phyloP scores from a whole-genome alignment of 2,329 filamentous ascomycete genomes.

The Calonectria leucothoes region DNA sequence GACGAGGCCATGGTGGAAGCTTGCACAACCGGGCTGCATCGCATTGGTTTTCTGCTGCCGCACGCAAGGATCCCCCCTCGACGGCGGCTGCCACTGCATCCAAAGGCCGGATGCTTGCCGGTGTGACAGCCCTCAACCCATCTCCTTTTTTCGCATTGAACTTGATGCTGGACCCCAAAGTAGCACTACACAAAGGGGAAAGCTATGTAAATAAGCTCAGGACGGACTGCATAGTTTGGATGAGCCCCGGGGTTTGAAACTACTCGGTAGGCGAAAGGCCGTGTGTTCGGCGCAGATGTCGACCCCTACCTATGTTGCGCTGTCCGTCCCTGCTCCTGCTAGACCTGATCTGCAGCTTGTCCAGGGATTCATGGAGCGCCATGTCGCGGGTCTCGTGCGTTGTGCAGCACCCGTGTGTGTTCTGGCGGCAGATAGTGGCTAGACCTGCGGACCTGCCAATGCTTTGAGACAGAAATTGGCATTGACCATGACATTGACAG shows the following conservation, averaged over 20 bases:
- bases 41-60: slow-evolving; percentile 14
- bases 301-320: slow-evolving; percentile 4
- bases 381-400: slow-evolving; percentile 17
- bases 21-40: slow-evolving; percentile 18
- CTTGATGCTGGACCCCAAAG: neutral
- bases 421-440: slow-evolving; percentile 1
- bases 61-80: slow-evolving; percentile 21
- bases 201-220: slow-evolving; percentile 1
- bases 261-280: neutral
- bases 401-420: neutral
- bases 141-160: slow-evolving; percentile 12
- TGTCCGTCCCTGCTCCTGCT: neutral
- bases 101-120: slow-evolving; percentile 27
- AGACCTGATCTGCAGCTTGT: slow-evolving; percentile 5
- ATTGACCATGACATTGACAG: slow-evolving; percentile 8
- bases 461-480: slow-evolving; percentile 5
- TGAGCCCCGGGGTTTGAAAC: slow-evolving; percentile 6
- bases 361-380: neutral
- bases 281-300: neutral
- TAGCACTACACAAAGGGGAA: slow-evolving; percentile 3
- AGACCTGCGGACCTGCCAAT: neutral
- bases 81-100: slow-evolving; percentile 27
- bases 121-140: slow-evolving; percentile 24
- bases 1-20: slow-evolving; percentile 23
- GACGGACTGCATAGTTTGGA: neutral